Percentiles rank a stretch among this genome's conserved stretches.
phyloP scores from a whole-genome alignment of 768 basidiomycete species.

The Phylloporus rhodoxanthus region DNA sequence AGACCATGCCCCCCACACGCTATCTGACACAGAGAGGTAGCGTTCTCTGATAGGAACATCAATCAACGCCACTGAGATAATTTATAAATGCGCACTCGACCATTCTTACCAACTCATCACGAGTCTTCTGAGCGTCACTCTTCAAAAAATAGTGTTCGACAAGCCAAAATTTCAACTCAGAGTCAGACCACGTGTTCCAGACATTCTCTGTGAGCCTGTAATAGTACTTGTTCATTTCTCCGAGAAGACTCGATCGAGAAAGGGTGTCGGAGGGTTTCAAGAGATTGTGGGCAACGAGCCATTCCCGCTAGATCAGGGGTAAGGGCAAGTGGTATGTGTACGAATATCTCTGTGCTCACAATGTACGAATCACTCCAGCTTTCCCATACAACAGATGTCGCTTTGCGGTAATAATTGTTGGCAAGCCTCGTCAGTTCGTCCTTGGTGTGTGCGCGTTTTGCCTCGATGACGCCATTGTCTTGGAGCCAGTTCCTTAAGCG shows the following conservation, averaged over 20 bases:
- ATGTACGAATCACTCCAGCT: slow-evolving; percentile 86
- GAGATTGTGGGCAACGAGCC: slow-evolving; percentile 77
- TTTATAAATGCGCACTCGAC: slow-evolving; percentile 43
- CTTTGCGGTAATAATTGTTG: slow-evolving; percentile 58
- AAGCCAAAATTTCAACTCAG: slow-evolving; percentile 73
- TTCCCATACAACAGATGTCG: slow-evolving; percentile 65
- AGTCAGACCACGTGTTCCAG: slow-evolving; percentile 72
- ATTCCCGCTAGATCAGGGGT: slow-evolving; percentile 50
- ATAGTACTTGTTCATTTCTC: slow-evolving; percentile 74
- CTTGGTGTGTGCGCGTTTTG: slow-evolving; percentile 47
- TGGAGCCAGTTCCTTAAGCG: slow-evolving; percentile 67
- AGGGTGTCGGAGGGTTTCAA: slow-evolving; percentile 54
- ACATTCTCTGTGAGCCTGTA: slow-evolving; percentile 52
- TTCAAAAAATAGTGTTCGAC: slow-evolving; percentile 69
- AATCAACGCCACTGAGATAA: too few species aligned
- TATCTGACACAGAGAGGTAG: slow-evolving; percentile 56
- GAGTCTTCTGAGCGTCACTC: slow-evolving; percentile 55
- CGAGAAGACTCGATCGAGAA: slow-evolving; percentile 50
- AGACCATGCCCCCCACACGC: slow-evolving; percentile 62
- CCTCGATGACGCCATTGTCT: slow-evolving; percentile 65
- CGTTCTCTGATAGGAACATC: slow-evolving; percentile 46
- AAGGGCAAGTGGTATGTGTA: neutral
- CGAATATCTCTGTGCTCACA: slow-evolving; percentile 34
- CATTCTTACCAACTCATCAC: slow-evolving; percentile 75
- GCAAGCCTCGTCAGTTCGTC: slow-evolving; percentile 67